A percentile compares a stretch with the other conserved stretches of the same genome.
phyloP scores from a whole-genome alignment of 2,329 filamentous ascomycete genomes.

The Cyphellophora attinorum region DNA sequence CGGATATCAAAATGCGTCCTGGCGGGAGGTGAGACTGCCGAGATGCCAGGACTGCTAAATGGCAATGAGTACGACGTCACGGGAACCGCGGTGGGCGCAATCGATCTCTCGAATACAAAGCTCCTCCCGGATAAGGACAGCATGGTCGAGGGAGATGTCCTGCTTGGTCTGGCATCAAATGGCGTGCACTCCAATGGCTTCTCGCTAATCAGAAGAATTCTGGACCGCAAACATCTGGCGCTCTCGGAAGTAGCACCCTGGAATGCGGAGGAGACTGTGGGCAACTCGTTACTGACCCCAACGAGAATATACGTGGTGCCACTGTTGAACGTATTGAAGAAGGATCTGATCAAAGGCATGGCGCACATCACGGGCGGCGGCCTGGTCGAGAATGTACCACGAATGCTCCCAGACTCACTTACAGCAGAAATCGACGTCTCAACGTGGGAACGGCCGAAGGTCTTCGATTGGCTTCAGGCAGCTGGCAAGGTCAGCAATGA shows the following conservation, averaged over 20 bases:
- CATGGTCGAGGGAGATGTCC: constrained; percentile 75
- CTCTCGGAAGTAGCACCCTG: constrained; percentile 72
- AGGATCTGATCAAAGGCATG: constrained; percentile 72
- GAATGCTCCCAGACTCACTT: constrained; percentile 74
- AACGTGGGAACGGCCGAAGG: constrained; percentile 64
- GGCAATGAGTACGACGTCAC: constrained; percentile 87
- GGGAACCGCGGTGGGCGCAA: constrained; percentile 79
- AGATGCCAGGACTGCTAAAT: constrained; percentile 94
- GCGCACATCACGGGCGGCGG: constrained; percentile 96
- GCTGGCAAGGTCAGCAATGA: constrained; percentile 51
- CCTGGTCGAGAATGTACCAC: constrained; percentile 84
- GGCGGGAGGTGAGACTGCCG: constrained; percentile 94
- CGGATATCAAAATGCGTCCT: constrained; percentile 76
- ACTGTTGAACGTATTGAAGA: constrained; percentile 55
- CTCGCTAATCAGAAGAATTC: constrained; percentile 85
- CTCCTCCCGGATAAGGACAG: constrained; percentile 65
- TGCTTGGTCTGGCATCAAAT: constrained; percentile 75
- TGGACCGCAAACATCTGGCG: constrained; percentile 60
- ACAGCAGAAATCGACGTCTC: constrained; percentile 71
- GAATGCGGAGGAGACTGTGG: constrained; percentile 49
- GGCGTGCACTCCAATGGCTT: constrained; percentile 96
- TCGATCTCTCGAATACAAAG: constrained; percentile 38
- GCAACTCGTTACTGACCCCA: constrained; percentile 72
- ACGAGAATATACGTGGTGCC: constrained; percentile 90
- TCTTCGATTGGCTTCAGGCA: constrained; percentile 80